Evolutionary conservation across 805 yeast genomes (phyloP).

Genomic region (Starmerella riodocensis): DNA sequence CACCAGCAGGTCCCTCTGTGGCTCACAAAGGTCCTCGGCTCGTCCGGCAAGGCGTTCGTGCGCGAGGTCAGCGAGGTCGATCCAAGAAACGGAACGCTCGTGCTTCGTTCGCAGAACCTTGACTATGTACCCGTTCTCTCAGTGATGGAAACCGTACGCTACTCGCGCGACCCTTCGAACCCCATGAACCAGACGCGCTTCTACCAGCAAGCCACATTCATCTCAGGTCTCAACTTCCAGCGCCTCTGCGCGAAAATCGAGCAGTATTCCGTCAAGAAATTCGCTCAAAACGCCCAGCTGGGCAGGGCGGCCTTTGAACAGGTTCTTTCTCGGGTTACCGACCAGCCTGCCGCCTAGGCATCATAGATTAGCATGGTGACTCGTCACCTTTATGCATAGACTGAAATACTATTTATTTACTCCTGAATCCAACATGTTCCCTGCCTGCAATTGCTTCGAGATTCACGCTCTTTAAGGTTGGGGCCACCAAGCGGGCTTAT

Average conservation of each 20-base stretch:
- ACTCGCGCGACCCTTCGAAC: conserved; percentile 50
- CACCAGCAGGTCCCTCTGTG: conserved; percentile 76
- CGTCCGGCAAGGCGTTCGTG: conserved; percentile 59
- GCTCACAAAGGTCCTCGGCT: conserved; percentile 63
- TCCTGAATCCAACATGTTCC: no score
- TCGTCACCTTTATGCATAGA: no score
- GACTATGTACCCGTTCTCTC: conserved; percentile 63
- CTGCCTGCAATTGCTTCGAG: no score
- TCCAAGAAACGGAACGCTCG: conserved; percentile 45
- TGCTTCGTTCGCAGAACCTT: conserved; percentile 73
- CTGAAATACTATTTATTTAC: no score
- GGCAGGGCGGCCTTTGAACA: conserved; percentile 79
- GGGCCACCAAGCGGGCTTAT: no score
- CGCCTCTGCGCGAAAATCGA: conserved; percentile 70
- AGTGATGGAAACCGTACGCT: conserved; percentile 79
- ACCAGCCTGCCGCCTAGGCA: no score
- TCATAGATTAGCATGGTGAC: no score
- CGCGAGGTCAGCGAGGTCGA: conserved; percentile 84
- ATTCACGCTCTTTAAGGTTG: no score
- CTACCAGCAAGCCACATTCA: conserved; percentile 73
- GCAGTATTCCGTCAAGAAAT: conserved; percentile 83
- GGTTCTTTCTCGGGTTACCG: conserved; percentile 36
- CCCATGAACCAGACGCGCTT: conserved; percentile 47
- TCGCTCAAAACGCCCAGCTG: conserved; percentile 69
- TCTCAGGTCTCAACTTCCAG: conserved; percentile 63